phyloP scores from a whole-genome alignment of 2,329 filamentous ascomycete species.

The Claviceps sorghi region DNA sequence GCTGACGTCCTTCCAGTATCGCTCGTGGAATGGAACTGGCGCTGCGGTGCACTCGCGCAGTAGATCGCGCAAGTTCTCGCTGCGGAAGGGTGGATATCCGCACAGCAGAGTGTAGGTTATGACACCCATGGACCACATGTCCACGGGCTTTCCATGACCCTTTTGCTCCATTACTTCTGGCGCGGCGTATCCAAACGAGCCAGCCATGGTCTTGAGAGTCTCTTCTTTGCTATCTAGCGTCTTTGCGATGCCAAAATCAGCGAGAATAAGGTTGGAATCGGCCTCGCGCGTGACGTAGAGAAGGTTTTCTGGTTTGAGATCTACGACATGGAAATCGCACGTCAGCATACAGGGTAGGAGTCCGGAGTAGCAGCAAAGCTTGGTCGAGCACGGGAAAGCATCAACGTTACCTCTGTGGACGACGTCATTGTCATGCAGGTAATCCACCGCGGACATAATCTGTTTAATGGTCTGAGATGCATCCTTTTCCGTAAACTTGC shows the following conservation, averaged over 20 bases:
- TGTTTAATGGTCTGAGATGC: slow-evolving; percentile 91
- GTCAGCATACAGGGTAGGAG: neutral
- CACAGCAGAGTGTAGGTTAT: slow-evolving; percentile 98
- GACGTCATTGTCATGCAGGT: slow-evolving; percentile 86
- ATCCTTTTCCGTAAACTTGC: slow-evolving; percentile 97
- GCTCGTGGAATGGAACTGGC: slow-evolving; percentile 84
- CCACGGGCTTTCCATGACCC: slow-evolving; percentile 93
- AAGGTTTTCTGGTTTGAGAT: slow-evolving; percentile 95
- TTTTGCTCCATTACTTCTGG: slow-evolving; percentile 97
- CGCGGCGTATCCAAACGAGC: slow-evolving; percentile 93
- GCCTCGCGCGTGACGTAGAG: slow-evolving; percentile 71
- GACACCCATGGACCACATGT: slow-evolving; percentile 98
- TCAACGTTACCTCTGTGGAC: slow-evolving; percentile 66
- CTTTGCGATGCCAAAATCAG: slow-evolving; percentile 97
- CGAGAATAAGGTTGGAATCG: slow-evolving; percentile 77
- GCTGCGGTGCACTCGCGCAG: slow-evolving; percentile 85
- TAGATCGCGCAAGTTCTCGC: slow-evolving; percentile 80
- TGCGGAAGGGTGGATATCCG: slow-evolving; percentile 94
- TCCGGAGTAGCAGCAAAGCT: neutral
- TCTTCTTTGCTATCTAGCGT: slow-evolving; percentile 85
- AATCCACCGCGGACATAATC: slow-evolving; percentile 83
- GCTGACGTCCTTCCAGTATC: slow-evolving; percentile 97
- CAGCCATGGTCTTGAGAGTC: slow-evolving; percentile 94
- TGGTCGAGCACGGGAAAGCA: slow-evolving; percentile 5
- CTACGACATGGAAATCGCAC: slow-evolving; percentile 28